A percentile compares a stretch with the other conserved stretches of the same genome.
Conservation (phyloP, 129 eudicot species). For the Solidago caesia region DNA sequence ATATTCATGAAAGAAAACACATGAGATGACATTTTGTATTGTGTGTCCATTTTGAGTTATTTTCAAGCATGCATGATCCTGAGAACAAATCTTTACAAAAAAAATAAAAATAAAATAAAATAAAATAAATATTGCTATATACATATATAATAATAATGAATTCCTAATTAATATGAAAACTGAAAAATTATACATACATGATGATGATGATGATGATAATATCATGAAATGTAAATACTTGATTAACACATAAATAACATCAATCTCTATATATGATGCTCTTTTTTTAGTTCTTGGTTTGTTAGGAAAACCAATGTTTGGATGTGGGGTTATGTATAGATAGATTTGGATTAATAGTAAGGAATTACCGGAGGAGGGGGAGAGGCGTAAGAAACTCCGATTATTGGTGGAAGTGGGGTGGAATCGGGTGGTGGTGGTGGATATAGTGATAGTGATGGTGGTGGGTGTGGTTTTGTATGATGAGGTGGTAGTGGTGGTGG, state of each 20-base stretch:
- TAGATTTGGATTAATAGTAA: slow-evolving; percentile 25
- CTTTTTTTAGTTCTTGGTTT: background rate
- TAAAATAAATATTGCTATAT: slow-evolving; percentile 8
- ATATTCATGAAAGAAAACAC: background rate
- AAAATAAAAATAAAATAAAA: background rate
- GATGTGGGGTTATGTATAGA: slow-evolving; percentile 26
- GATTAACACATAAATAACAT: slow-evolving; percentile 26
- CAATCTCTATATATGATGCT: slow-evolving; percentile 17
- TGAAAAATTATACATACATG: background rate
- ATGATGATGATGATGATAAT: slow-evolving; percentile 16
- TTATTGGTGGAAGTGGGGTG: slow-evolving; percentile 42
- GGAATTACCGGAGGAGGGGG: slow-evolving; percentile 43
- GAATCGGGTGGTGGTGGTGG: slow-evolving; percentile 28
- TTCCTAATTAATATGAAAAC: slow-evolving; percentile 20
- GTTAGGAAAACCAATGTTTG: slow-evolving; percentile 19
- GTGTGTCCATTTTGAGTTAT: slow-evolving; percentile 2
- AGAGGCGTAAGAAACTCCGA: slow-evolving; percentile 39
- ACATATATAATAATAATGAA: slow-evolving; percentile 33
- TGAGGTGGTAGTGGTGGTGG: background rate
- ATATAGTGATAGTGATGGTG: slow-evolving; percentile 19
- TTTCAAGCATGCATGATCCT: background rate
- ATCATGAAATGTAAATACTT: slow-evolving; percentile 24
- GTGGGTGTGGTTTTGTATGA: background rate
- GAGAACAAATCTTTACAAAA: background rate
- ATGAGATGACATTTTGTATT: background rate